phyloP scores from a whole-genome alignment of 768 basidiomycete species.

The Asterophora parasitica region DNA sequence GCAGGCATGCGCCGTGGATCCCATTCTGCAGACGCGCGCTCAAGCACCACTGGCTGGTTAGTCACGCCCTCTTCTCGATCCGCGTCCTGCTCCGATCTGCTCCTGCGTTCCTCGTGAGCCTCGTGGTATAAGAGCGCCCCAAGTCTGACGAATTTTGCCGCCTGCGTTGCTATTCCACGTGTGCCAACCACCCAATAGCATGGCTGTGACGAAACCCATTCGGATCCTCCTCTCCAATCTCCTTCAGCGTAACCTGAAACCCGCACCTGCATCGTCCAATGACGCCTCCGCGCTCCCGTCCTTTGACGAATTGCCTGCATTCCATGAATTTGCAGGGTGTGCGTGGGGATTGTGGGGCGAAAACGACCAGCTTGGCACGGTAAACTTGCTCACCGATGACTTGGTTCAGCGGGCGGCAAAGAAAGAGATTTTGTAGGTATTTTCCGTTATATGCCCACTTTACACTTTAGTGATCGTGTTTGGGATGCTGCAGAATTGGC shows the following conservation, averaged over 20 bases:
- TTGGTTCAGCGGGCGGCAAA: slow-evolving; percentile 54
- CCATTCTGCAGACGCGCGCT: not conserved
- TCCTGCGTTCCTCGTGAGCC: not conserved
- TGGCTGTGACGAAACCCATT: slow-evolving; percentile 30
- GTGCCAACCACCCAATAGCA: slow-evolving; percentile 4
- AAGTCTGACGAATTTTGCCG: not conserved
- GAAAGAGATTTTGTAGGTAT: slow-evolving; percentile 48
- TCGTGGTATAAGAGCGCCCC: not conserved
- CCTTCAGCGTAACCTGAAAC: slow-evolving; percentile 5
- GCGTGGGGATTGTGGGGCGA: slow-evolving; percentile 68
- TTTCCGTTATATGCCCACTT: not conserved
- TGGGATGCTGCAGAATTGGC: slow-evolving; percentile 35
- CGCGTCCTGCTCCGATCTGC: not conserved
- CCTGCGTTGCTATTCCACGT: not conserved
- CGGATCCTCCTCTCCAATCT: slow-evolving; percentile 26
- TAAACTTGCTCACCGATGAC: slow-evolving; percentile 59
- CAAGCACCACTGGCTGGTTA: not conserved
- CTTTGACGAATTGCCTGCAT: slow-evolving; percentile 37
- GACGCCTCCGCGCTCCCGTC: slow-evolving; percentile 23
- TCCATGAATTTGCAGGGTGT: slow-evolving; percentile 54
- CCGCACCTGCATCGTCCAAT: not conserved
- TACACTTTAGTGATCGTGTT: not conserved
- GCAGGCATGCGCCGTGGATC: too few species aligned
- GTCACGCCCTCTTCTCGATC: not conserved
- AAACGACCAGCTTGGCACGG: slow-evolving; percentile 61